Conservation (phyloP, 495 filamentous ascomycete species). For the Annulohypoxylon bovei region DNA sequence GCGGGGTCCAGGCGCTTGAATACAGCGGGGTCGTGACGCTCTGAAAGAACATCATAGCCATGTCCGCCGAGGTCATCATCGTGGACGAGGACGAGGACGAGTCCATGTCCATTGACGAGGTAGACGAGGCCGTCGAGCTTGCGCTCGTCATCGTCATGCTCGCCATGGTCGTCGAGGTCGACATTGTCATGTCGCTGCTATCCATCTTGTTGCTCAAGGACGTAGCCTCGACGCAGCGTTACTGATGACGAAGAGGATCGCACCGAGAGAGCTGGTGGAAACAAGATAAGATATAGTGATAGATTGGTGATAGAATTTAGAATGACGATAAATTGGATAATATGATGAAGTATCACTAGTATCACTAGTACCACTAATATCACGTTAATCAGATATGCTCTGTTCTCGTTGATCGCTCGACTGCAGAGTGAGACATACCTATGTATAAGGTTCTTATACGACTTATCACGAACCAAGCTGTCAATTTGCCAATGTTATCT, state of each 20-base stretch:
- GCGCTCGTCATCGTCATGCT: constrained; percentile 35
- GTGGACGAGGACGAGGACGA: constrained; percentile 21
- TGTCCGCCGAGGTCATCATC: constrained; percentile 41
- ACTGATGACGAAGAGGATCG: neutral
- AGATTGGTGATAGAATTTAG: neutral
- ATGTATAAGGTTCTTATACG: neutral
- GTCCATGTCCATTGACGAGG: constrained; percentile 33
- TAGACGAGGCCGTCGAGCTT: constrained; percentile 28
- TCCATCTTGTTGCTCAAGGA: constrained; percentile 12
- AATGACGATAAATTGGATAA: neutral
- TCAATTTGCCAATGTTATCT: neutral
- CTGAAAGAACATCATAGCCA: constrained; percentile 64
- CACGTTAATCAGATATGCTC: neutral
- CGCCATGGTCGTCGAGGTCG: constrained; percentile 19
- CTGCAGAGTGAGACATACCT: neutral
- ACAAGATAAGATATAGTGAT: neutral
- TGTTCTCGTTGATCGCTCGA: neutral
- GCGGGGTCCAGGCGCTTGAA: constrained; percentile 72
- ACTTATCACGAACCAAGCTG: neutral
- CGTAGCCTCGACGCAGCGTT: neutral
- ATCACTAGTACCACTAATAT: too few relatives aligned
- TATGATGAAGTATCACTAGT: neutral
- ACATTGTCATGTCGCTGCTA: constrained; percentile 35
- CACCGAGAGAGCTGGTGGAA: neutral
- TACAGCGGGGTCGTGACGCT: constrained; percentile 70